Evolutionary conservation across 306 rosid genomes (phyloP).

Genomic region (Prunus salicina): DNA sequence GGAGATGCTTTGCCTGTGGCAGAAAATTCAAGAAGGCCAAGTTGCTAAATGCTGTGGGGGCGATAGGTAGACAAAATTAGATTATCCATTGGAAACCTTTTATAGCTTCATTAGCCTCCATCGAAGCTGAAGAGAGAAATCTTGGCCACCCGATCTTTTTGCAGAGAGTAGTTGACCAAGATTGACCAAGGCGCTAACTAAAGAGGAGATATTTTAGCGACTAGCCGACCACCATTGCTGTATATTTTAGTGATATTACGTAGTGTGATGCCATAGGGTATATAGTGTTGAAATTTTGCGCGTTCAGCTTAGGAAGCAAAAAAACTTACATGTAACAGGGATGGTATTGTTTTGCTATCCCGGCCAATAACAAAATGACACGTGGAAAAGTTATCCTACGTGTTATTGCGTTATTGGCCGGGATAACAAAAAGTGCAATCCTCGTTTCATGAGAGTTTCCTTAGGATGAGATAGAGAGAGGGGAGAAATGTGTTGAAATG

Average conservation of each 20-base stretch:
- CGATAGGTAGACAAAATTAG: constrained; percentile 22
- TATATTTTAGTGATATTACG: not conserved
- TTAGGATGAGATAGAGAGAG: too few relatives aligned
- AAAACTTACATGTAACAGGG: too few relatives aligned
- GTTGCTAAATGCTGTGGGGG: constrained; percentile 72
- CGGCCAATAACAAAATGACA: too few relatives aligned
- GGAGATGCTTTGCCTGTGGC: constrained; percentile 97
- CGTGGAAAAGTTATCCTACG: too few relatives aligned
- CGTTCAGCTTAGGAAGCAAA: not conserved
- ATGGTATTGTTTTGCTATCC: too few relatives aligned
- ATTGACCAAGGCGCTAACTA: not conserved
- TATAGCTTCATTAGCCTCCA: not conserved
- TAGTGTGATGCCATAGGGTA: not conserved
- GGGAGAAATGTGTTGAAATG: not conserved
- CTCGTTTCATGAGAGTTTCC: too few relatives aligned
- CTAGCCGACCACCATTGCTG: constrained; percentile 1
- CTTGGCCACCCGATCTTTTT: constrained; percentile 15
- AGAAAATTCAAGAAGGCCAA: constrained; percentile 69
- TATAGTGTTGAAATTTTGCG: not conserved
- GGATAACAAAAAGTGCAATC: too few relatives aligned
- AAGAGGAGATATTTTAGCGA: constrained; percentile 2
- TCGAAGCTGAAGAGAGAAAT: constrained; percentile 1
- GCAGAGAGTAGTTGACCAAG: constrained; percentile 12
- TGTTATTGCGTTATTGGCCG: too few relatives aligned
- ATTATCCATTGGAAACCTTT: not conserved